Percentiles rank a stretch among this genome's conserved stretches.
Conservation (phyloP, 352 stramenopile genomes). For the Nannochloropsis limnetica region DNA sequence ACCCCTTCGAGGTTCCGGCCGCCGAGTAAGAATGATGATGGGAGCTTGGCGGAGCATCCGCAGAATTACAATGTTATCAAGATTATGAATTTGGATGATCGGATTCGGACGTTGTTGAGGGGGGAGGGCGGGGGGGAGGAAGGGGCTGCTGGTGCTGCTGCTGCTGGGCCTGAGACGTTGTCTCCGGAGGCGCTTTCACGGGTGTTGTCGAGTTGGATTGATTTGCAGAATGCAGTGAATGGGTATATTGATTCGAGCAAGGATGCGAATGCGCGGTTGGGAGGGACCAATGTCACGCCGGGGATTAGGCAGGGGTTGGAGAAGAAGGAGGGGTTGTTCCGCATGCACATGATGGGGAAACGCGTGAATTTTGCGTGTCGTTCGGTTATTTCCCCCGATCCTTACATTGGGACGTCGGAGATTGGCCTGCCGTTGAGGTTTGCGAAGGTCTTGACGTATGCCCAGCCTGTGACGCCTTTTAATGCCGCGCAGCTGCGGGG, state of each 20-base stretch:
- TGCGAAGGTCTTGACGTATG: conserved; percentile 93
- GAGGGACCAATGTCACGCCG: conserved; percentile 57
- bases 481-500: conserved; percentile 94
- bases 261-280: conserved; percentile 49
- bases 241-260: conserved; percentile 75
- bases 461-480: conserved; percentile 90
- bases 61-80: conserved; percentile 51
- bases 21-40: conserved; percentile 66
- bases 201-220: conserved; percentile 88
- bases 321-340: conserved; percentile 99
- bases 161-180: not conserved
- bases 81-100: conserved; percentile 40
- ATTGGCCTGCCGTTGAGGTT: conserved; percentile 97
- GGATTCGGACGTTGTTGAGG: not conserved
- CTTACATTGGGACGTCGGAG: conserved; percentile 98
- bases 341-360: conserved; percentile 98
- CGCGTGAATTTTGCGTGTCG: conserved; percentile 98
- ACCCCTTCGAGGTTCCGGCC: conserved; percentile 95
- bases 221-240: conserved; percentile 86
- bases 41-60: conserved; percentile 92
- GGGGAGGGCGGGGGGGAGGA: not conserved
- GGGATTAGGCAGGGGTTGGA: conserved; percentile 97
- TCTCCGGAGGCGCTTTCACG: not conserved
- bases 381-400: conserved; percentile 98
- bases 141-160: not conserved